phyloP scores from a whole-genome alignment of 2,329 filamentous ascomycete species.

The Fusarium odoratissimum region DNA sequence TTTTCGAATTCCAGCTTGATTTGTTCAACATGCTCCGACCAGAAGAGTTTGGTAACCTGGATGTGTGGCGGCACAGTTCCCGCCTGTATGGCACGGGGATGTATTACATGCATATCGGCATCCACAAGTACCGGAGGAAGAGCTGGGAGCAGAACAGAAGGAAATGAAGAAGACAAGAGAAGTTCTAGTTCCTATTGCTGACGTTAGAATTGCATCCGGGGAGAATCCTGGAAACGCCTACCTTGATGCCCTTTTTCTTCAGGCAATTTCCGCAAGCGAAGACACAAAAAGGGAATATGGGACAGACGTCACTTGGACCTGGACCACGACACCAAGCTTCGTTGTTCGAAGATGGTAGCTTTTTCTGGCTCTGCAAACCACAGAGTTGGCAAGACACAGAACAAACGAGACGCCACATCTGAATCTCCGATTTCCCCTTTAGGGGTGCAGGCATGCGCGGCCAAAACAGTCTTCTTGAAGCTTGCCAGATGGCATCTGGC shows the following conservation, averaged over 20 bases:
- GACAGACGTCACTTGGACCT: slow-evolving; percentile 67
- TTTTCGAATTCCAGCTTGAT: slow-evolving; percentile 72
- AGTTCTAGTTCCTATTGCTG: slow-evolving; percentile 75
- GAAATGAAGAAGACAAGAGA: slow-evolving; percentile 69
- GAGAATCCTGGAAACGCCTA: slow-evolving; percentile 53
- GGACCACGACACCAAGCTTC: slow-evolving; percentile 69
- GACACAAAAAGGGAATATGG: slow-evolving; percentile 78
- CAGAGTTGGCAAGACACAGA: slow-evolving; percentile 76
- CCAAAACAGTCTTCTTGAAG: slow-evolving; percentile 73
- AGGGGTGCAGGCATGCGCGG: slow-evolving; percentile 77
- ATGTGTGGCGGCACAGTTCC: slow-evolving; percentile 59
- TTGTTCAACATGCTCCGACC: slow-evolving; percentile 69
- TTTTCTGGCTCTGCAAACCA: slow-evolving; percentile 52
- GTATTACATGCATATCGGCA: slow-evolving; percentile 68
- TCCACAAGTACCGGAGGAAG: slow-evolving; percentile 77
- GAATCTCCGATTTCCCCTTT: slow-evolving; percentile 71
- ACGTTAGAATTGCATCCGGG: slow-evolving; percentile 34
- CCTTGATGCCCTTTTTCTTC: slow-evolving; percentile 70
- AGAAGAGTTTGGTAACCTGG: slow-evolving; percentile 74
- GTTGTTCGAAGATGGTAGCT: slow-evolving; percentile 45
- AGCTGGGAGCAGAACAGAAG: slow-evolving; percentile 72
- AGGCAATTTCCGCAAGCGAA: slow-evolving; percentile 76
- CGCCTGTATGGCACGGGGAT: slow-evolving; percentile 65
- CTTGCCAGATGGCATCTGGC: slow-evolving; percentile 77
- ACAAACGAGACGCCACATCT: slow-evolving; percentile 80